phyloP scores from a whole-genome alignment of 129 eudicot genomes.

The sunflower (Helianthus annuus) region DNA sequence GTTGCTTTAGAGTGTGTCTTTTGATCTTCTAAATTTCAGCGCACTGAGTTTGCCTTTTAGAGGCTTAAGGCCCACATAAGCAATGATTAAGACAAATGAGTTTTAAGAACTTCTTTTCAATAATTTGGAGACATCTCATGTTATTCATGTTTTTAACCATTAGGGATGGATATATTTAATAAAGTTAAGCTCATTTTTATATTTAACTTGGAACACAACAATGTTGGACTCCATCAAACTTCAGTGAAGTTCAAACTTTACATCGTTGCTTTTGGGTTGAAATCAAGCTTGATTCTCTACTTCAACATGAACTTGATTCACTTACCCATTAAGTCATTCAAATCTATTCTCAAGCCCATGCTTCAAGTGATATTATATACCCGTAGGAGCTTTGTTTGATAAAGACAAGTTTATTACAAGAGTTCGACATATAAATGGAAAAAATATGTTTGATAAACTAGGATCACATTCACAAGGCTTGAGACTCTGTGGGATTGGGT shows the following conservation, averaged over 20 bases:
- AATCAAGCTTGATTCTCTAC: too few species aligned
- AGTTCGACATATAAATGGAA: too few species aligned
- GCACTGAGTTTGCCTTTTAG: conserved; percentile 26
- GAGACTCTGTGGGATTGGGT: too few species aligned
- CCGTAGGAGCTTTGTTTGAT: too few species aligned
- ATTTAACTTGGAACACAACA: background rate
- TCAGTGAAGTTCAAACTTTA: background rate
- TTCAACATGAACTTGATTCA: too few species aligned
- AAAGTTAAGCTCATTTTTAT: background rate
- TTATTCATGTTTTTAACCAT: conserved; percentile 27
- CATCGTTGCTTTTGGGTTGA: too few species aligned
- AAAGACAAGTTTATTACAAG: too few species aligned
- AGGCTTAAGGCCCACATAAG: conserved; percentile 33
- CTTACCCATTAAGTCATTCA: too few species aligned
- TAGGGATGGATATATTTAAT: background rate
- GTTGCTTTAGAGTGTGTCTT: conserved; percentile 28
- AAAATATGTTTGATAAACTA: too few species aligned
- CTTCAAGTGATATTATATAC: too few species aligned
- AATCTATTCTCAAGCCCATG: too few species aligned
- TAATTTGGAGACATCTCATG: conserved; percentile 30
- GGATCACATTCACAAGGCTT: too few species aligned
- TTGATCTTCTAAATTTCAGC: conserved; percentile 35
- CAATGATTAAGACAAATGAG: conserved; percentile 30
- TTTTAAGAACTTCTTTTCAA: conserved; percentile 18
- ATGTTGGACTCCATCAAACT: background rate